phyloP scores from a whole-genome alignment of 139 green algal genomes.

The Micractinium conductrix region DNA sequence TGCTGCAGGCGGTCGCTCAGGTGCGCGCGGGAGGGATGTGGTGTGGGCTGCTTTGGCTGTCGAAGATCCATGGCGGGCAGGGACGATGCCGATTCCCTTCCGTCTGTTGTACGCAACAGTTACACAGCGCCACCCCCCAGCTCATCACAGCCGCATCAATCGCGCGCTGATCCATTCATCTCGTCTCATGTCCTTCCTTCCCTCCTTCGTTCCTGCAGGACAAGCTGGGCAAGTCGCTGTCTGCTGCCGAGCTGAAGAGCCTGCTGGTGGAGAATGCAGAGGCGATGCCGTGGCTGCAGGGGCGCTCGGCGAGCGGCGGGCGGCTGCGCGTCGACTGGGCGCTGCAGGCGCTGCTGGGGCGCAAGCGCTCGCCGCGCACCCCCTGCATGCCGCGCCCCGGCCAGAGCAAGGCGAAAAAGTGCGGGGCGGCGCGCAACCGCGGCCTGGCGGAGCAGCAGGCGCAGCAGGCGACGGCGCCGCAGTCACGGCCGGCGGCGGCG shows the following conservation, averaged over 20 bases:
- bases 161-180: background rate
- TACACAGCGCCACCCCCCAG: background rate
- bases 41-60: too few species aligned
- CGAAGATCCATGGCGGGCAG: too few species aligned
- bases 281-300: background rate
- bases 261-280: background rate
- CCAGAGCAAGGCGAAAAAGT: background rate
- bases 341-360: slow-evolving; percentile 15
- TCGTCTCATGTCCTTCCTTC: background rate
- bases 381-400: slow-evolving; percentile 1
- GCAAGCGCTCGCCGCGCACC: background rate
- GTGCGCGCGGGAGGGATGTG: background rate
- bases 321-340: slow-evolving; percentile 30
- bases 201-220: background rate
- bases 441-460: too few species aligned
- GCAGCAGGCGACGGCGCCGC: too few species aligned
- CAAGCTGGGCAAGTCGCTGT: slow-evolving; percentile 3
- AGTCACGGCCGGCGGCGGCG: too few species aligned
- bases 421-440: too few species aligned
- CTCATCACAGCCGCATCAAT: background rate
- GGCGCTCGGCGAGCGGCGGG: background rate
- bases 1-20: slow-evolving; percentile 19
- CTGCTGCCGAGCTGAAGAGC: background rate
- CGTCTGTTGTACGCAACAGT: too few species aligned
- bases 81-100: too few species aligned